Percentiles rank a stretch among this genome's conserved stretches.
phyloP scores from a whole-genome alignment of 2,329 filamentous ascomycete genomes.

The Penicillium verrucosum region DNA sequence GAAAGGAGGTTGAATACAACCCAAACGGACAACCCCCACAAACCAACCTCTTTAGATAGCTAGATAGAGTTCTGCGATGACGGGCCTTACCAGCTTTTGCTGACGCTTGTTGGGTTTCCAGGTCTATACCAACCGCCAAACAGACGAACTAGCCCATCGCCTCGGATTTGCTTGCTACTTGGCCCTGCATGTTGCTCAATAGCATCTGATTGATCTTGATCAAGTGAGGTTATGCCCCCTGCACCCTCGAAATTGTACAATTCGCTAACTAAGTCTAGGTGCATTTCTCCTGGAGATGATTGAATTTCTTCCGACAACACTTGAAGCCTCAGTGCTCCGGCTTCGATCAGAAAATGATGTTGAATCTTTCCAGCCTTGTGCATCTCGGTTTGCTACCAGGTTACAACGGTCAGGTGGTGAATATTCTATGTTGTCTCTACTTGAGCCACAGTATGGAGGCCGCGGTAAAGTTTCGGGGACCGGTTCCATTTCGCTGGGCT shows the following conservation, averaged over 20 bases:
- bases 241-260: neutral
- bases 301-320: neutral
- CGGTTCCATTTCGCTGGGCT: neutral
- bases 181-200: neutral
- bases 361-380: too few species aligned
- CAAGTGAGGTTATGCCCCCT: neutral
- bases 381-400: neutral
- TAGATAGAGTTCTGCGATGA: neutral
- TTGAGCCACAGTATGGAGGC: neutral
- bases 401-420: too few species aligned
- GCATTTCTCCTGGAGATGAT: neutral
- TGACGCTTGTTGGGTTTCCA: neutral
- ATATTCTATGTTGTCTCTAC: neutral
- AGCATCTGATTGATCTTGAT: too few species aligned
- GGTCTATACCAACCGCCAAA: neutral
- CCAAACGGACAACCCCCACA: neutral
- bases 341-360: too few species aligned
- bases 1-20: neutral
- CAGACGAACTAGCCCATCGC: neutral
- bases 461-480: too few species aligned
- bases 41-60: neutral
- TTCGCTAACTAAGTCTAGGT: neutral
- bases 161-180: neutral
- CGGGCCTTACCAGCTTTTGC: neutral
- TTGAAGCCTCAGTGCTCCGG: neutral